Evolutionary conservation across 495 filamentous ascomycete genomes (phyloP).

Genomic region (Elasticomyces elasticus): DNA sequence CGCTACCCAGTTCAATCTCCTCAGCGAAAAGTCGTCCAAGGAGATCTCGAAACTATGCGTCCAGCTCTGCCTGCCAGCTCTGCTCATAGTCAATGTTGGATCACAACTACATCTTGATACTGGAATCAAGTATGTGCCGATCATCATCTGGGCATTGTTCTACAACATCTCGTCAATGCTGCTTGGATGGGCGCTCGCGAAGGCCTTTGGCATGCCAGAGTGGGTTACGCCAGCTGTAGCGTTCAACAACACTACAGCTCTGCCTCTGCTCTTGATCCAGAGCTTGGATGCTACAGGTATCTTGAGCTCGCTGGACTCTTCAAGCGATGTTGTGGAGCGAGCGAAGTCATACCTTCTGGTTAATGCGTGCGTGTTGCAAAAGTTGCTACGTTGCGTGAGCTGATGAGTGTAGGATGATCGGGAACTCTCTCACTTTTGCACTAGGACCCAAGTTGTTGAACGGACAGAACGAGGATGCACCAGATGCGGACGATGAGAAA

Average conservation of each 20-base stretch:
- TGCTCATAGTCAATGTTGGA: constrained; percentile 62
- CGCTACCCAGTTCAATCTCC: constrained; percentile 47
- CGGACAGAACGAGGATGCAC: constrained; percentile 35
- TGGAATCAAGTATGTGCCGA: constrained; percentile 18
- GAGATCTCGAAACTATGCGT: constrained; percentile 59
- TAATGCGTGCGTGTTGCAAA: constrained; percentile 24
- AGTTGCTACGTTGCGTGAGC: neutral
- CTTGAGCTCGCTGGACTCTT: constrained; percentile 42
- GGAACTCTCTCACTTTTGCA: constrained; percentile 53
- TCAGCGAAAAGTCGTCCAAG: constrained; percentile 46
- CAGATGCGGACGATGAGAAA: constrained; percentile 17
- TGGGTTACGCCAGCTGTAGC: constrained; percentile 59
- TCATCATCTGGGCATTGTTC: constrained; percentile 47
- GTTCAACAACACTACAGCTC: constrained; percentile 69
- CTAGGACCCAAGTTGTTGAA: constrained; percentile 53
- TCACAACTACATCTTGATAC: constrained; percentile 50
- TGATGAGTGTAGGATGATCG: constrained; percentile 40
- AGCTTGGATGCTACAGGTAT: constrained; percentile 57
- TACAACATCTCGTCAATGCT: constrained; percentile 47
- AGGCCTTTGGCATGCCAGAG: constrained; percentile 46
- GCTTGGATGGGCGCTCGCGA: constrained; percentile 38
- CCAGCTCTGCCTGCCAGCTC: constrained; percentile 57
- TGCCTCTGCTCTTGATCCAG: constrained; percentile 59
- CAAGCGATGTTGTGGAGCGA: constrained; percentile 50
- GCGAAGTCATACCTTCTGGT: constrained; percentile 64